These are phyloP conservation scores for Paraphaeosphaeria minitans DNA, from an alignment of 2,329 filamentous ascomycete species.

Conservation along the genomic window DNA sequence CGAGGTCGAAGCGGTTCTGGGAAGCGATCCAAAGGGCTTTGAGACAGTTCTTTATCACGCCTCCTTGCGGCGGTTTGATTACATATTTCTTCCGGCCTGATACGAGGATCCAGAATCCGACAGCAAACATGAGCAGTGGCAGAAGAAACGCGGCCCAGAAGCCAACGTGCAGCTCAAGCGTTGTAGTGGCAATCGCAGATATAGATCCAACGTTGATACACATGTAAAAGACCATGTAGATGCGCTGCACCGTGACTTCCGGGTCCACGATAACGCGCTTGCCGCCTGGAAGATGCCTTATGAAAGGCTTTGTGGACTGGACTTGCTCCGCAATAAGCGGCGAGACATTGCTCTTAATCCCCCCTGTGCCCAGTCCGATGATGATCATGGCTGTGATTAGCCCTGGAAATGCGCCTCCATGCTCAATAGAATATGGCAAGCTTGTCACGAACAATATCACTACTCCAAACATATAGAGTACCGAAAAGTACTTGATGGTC, in stretches of 20 bases:
- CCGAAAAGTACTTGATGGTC: conserved; percentile 70
- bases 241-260: conserved; percentile 52
- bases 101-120: conserved; percentile 61
- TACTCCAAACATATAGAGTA: conserved; percentile 69
- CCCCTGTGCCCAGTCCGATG: conserved; percentile 76
- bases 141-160: conserved; percentile 73
- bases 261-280: conserved; percentile 53
- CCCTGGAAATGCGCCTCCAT: conserved; percentile 64
- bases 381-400: conserved; percentile 69
- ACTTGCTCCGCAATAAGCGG: conserved; percentile 58
- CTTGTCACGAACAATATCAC: conserved; percentile 69
- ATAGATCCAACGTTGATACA: conserved; percentile 75
- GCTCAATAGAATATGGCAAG: conserved; percentile 65
- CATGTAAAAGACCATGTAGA: conserved; percentile 69
- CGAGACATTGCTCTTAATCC: conserved; percentile 79
- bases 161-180: conserved; percentile 71
- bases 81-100: conserved; percentile 42
- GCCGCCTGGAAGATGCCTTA: conserved; percentile 46
- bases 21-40: conserved; percentile 62
- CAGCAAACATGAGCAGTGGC: conserved; percentile 67
- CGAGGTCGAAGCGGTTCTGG: conserved; percentile 57
- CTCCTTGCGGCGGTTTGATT: conserved; percentile 45
- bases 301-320: conserved; percentile 46
- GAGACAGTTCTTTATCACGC: conserved; percentile 55
- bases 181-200: conserved; percentile 70